phyloP scores from a whole-genome alignment of 169 alveolate species.

The Eimeria acervulina region DNA sequence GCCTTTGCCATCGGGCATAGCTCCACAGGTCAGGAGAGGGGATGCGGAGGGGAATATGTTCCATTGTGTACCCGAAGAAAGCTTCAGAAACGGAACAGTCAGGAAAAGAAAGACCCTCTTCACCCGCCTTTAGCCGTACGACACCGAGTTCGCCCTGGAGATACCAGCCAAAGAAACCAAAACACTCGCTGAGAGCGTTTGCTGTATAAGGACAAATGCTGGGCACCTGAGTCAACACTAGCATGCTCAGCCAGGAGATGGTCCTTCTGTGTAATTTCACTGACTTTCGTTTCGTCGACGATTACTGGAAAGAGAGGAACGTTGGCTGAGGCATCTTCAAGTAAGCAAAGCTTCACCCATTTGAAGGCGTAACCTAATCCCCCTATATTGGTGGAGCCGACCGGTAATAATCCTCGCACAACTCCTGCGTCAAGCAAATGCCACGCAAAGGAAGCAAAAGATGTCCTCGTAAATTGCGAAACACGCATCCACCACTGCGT shows the following conservation, averaged over 20 bases:
- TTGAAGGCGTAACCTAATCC: constrained; percentile 29
- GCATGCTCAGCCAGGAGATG: not conserved
- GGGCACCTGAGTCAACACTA: not conserved
- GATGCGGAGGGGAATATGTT: constrained; percentile 76
- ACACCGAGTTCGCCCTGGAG: constrained; percentile 73
- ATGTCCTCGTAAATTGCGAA: not conserved
- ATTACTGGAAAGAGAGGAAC: constrained; percentile 37
- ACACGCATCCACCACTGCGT: not conserved
- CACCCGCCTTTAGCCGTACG: constrained; percentile 46
- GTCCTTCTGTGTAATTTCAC: not conserved
- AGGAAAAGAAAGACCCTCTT: constrained; percentile 16
- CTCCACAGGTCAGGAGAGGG: constrained; percentile 77
- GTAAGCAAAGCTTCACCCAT: constrained; percentile 66
- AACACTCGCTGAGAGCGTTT: not conserved
- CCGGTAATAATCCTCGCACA: constrained; percentile 73
- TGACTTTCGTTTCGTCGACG: constrained; percentile 59
- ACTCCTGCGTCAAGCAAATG: not conserved
- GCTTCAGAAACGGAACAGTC: constrained; percentile 54
- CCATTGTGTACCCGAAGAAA: constrained; percentile 72
- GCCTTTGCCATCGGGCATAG: constrained; percentile 74
- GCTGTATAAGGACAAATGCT: not conserved
- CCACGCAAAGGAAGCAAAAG: not conserved
- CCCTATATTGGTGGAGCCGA: constrained; percentile 19
- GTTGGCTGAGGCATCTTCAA: constrained; percentile 9
- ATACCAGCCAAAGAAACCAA: not conserved